These are phyloP conservation scores for Wickerhamiella domercqiae DNA, from an alignment of 805 yeast species.

Conservation along the genomic window DNA sequence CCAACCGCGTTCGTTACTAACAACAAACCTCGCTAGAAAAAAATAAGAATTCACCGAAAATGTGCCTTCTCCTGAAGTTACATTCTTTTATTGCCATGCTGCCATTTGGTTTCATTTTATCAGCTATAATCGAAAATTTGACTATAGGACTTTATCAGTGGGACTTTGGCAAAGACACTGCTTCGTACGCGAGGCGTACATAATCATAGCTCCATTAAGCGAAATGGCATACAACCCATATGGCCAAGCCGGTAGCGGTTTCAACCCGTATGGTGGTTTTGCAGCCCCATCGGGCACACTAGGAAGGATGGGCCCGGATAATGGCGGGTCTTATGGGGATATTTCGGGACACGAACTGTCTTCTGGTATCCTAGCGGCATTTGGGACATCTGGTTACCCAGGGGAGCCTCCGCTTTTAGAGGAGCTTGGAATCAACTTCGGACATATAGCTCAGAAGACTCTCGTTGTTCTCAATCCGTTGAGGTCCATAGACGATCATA, in stretches of 20 bases:
- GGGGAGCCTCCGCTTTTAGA: slow-evolving; percentile 90
- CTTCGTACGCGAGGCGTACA: no score
- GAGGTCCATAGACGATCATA: slow-evolving; percentile 45
- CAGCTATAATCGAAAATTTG: no score
- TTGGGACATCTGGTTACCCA: slow-evolving; percentile 83
- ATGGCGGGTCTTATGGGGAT: slow-evolving; percentile 7
- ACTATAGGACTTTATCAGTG: no score
- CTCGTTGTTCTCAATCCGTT: slow-evolving; percentile 72
- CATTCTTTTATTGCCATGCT: no score
- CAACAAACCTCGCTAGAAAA: no score
- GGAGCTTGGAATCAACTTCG: slow-evolving; percentile 85
- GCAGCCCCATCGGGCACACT: slow-evolving; percentile 1
- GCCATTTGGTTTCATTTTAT: no score
- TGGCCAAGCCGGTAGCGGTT: background rate
- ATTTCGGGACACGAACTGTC: slow-evolving; percentile 28
- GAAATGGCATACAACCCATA: background rate
- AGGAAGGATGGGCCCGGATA: slow-evolving; percentile 9
- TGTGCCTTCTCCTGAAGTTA: no score
- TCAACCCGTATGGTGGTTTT: background rate
- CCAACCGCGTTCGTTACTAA: no score
- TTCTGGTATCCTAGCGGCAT: slow-evolving; percentile 75
- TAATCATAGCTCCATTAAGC: no score
- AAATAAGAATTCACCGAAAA: no score
- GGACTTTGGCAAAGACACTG: no score
- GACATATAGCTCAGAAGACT: slow-evolving; percentile 70